Percentiles rank a stretch among this genome's conserved stretches.
phyloP scores from a whole-genome alignment of 2,329 filamentous ascomycete species.

The Alternaria conjuncta region DNA sequence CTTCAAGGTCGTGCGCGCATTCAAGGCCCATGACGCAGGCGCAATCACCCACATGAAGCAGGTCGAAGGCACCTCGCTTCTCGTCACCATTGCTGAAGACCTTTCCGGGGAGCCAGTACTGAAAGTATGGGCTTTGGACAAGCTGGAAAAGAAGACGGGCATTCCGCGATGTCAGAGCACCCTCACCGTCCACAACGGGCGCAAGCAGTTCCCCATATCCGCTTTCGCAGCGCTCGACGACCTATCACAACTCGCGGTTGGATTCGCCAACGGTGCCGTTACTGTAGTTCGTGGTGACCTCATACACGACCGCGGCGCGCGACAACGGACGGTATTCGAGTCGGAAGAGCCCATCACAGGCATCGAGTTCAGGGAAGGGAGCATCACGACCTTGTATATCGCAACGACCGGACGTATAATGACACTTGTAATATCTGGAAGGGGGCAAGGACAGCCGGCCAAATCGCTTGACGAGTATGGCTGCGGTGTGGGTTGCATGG shows the following conservation, averaged over 20 bases:
- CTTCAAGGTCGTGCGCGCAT: conserved; percentile 86
- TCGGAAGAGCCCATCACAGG: conserved; percentile 96
- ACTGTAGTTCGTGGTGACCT: conserved; percentile 93
- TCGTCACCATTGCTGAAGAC: conserved; percentile 89
- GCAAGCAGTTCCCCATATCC: conserved; percentile 93
- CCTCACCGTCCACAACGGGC: conserved; percentile 83
- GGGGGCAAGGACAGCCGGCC: conserved; percentile 86
- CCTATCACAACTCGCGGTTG: conserved; percentile 89
- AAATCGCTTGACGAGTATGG: conserved; percentile 88
- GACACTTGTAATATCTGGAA: conserved; percentile 84
- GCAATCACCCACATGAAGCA: conserved; percentile 92
- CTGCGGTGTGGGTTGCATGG: conserved; percentile 95
- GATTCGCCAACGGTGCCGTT: conserved; percentile 94
- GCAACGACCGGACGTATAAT: conserved; percentile 88
- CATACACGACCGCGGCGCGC: conserved; percentile 92
- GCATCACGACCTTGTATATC: conserved; percentile 81
- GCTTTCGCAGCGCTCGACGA: conserved; percentile 88
- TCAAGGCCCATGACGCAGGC: conserved; percentile 81
- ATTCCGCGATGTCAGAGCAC: conserved; percentile 87
- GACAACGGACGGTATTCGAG: conserved; percentile 93
- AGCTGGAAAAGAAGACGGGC: conserved; percentile 91
- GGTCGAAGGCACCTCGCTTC: conserved; percentile 81
- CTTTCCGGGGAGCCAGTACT: conserved; percentile 84
- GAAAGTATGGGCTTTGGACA: conserved; percentile 98
- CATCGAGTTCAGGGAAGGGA: conserved; percentile 73